Base-by-base conservation (phyloP, 129 eudicot species). In the Ambrosia artemisiifolia region DNA sequence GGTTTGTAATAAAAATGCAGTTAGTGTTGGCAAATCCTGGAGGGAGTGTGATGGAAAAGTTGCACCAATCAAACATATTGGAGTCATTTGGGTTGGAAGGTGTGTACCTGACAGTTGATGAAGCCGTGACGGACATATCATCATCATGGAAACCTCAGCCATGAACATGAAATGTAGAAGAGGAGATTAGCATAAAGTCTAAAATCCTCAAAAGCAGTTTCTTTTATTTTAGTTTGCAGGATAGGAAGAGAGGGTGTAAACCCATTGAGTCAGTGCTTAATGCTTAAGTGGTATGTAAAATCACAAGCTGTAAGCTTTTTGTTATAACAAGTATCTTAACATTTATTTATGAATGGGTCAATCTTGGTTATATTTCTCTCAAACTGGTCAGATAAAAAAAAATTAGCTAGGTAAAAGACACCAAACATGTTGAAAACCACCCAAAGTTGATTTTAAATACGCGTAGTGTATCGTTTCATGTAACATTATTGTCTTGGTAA, bases 1-100 rank as follows among this genome's bases (percentile, higher is more conserved):
- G 20, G 9, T 60, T 32, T 60, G 42, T 32, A 14, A 60, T 60
- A 36, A 24, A 28, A 60, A 64, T 67, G 86, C 79, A 91, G 99
- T 71, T 95, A 59, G 97, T 83, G 43, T 73, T 95, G 80, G 94
- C 90, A 32, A 95, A 95, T 75, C 99, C 99, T 0, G 96, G 86
- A 33, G 97, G 89, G 24, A 95, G 65, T 69, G 99, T 95, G 60
- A 88, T 83, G 96, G 99, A 95, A 74, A 95, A 95, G 75, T 85
- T 95, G 62, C 88, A 88, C 50, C 64, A 90, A 30, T 79, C 99
- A 3, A 80, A 88, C 4, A 74, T 76, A 3, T 57, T 95, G 78
- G 96, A 90, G 76, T 59, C 82, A 0, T 88, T 95, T 19, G 96
- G 96, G 32, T 75, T 78, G 62, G 88, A 90, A 33, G 99, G 99